These are phyloP conservation scores for Didymella segeticola DNA, from an alignment of 2,329 filamentous ascomycete species.

Conservation along the genomic window DNA sequence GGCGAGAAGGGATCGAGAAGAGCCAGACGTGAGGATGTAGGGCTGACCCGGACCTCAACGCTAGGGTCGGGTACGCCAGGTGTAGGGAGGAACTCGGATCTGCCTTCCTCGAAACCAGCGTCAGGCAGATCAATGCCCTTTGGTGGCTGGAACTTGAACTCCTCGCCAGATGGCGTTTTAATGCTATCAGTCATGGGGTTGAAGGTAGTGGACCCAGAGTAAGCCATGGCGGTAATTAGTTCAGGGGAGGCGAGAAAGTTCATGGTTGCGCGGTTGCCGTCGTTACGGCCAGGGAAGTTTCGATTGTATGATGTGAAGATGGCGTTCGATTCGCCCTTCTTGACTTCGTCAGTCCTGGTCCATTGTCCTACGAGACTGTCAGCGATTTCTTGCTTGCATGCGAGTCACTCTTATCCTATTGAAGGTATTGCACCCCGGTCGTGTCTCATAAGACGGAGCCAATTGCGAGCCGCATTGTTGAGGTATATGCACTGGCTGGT, in stretches of 20 bases:
- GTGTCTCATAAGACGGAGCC: no score
- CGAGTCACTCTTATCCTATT: no score
- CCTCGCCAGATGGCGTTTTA: conserved; percentile 76
- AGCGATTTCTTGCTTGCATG: background rate
- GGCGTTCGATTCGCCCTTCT: conserved; percentile 87
- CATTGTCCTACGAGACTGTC: conserved; percentile 69
- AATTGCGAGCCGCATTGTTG: no score
- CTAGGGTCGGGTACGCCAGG: conserved; percentile 74
- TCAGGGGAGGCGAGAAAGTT: conserved; percentile 98
- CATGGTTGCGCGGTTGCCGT: conserved; percentile 96
- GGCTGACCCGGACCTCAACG: conserved; percentile 78
- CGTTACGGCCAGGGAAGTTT: conserved; percentile 96
- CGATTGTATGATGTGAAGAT: conserved; percentile 98
- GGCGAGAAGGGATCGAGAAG: conserved; percentile 87
- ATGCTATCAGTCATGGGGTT: conserved; percentile 92
- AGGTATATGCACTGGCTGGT: no score
- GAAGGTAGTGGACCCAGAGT: conserved; percentile 90
- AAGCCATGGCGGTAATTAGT: conserved; percentile 94
- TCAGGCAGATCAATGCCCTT: conserved; percentile 66
- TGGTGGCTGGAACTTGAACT: conserved; percentile 85
- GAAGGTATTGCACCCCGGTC: no score
- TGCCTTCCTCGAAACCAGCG: conserved; percentile 81
- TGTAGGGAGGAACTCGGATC: conserved; percentile 74
- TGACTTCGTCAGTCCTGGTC: conserved; percentile 85
- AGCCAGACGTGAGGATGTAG: conserved; percentile 88